Conservation (phyloP, 2,329 filamentous ascomycete genomes). For the Scedosporium boydii region DNA sequence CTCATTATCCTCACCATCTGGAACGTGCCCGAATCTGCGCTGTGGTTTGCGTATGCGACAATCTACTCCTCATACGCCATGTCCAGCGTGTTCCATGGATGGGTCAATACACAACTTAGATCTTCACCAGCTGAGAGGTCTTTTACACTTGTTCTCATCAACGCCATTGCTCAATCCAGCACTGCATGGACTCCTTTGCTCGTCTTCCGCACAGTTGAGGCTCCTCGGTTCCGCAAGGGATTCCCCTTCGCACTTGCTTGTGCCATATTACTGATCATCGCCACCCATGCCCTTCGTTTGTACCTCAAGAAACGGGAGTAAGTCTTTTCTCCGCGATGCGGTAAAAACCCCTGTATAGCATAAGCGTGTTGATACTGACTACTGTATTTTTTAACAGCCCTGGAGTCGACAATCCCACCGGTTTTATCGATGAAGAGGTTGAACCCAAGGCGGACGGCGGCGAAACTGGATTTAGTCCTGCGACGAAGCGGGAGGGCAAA, state of each 20-base stretch:
- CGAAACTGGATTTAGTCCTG: neutral
- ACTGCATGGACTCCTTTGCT: conserved; percentile 47
- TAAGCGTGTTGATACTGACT: neutral
- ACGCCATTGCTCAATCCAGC: conserved; percentile 41
- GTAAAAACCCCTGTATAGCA: neutral
- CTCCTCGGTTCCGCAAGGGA: conserved; percentile 20
- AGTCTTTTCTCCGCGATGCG: neutral
- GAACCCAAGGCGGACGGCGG: neutral
- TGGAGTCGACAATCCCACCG: neutral
- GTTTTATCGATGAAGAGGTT: neutral
- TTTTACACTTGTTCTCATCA: conserved; percentile 40
- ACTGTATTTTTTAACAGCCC: neutral
- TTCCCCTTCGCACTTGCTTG: conserved; percentile 3
- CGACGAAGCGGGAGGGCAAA: neutral
- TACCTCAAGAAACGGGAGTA: conserved; percentile 1
- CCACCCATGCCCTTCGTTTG: conserved; percentile 1
- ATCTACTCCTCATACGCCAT: conserved; percentile 39
- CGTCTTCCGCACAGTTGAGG: conserved; percentile 36
- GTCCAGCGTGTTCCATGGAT: conserved; percentile 46
- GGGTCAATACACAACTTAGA: conserved; percentile 41
- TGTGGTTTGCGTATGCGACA: conserved; percentile 41
- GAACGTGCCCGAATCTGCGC: conserved; percentile 43
- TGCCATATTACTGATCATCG: neutral
- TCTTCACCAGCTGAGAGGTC: conserved; percentile 35
- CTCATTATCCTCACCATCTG: conserved; percentile 44